These are phyloP conservation scores for Saturnispora saitoi DNA, from an alignment of 805 yeast genomes.

Conservation along the genomic window DNA sequence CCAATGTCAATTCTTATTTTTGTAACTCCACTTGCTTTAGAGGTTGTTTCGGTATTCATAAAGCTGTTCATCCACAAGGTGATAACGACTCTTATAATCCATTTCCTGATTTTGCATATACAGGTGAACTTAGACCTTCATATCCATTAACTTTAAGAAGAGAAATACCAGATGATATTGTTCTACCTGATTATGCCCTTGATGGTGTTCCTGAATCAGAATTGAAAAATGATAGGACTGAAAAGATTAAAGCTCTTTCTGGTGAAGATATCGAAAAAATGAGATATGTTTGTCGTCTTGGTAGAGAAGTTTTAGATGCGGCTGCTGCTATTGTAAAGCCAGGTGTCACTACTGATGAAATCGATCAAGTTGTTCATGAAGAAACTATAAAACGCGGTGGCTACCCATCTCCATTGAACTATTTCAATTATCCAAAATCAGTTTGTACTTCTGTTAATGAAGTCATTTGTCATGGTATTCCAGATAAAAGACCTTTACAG, in stretches of 20 bases:
- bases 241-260: conserved; percentile 53
- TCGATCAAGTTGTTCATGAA: conserved; percentile 77
- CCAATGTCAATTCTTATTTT: conserved; percentile 52
- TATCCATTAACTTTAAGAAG: conserved; percentile 78
- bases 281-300: conserved; percentile 64
- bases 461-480: conserved; percentile 94
- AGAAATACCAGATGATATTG: conserved; percentile 61
- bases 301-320: conserved; percentile 82
- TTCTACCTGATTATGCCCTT: conserved; percentile 73
- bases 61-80: conserved; percentile 59
- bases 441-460: conserved; percentile 93
- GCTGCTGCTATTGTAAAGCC: conserved; percentile 80
- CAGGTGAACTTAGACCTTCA: conserved; percentile 66
- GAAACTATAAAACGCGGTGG: conserved; percentile 84
- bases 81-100: conserved; percentile 69
- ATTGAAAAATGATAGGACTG: conserved; percentile 58
- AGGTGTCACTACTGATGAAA: conserved; percentile 88
- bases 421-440: conserved; percentile 87
- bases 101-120: conserved; percentile 66
- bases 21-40: conserved; percentile 83
- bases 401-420: conserved; percentile 92
- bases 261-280: conserved; percentile 68
- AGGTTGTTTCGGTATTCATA: conserved; percentile 63
- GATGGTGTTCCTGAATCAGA: conserved; percentile 77
- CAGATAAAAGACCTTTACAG: conserved; percentile 75